Percentiles rank a stretch among this genome's conserved stretches.
Evolutionary conservation across 148 eudicot species (phyloP).

Genomic region (Rhododendron ovatum): DNA sequence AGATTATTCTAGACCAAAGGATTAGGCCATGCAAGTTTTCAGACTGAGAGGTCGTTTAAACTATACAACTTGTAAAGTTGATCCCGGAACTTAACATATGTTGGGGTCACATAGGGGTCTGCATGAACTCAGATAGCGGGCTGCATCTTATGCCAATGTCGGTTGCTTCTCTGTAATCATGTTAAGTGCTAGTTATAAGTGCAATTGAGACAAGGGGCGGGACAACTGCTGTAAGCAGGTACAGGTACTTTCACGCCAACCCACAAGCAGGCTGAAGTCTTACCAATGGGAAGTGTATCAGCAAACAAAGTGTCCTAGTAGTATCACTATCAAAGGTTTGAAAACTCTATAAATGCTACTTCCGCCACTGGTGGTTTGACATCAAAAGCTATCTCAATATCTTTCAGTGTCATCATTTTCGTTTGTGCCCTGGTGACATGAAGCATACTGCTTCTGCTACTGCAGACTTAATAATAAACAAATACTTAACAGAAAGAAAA

Average conservation of each 20-base stretch:
- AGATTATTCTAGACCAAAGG: not conserved
- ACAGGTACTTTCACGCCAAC: not conserved
- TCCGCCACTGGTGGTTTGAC: not conserved
- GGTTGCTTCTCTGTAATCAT: not conserved
- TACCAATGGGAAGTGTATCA: not conserved
- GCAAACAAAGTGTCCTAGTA: not conserved
- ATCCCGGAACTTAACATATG: not conserved
- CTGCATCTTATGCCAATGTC: not conserved
- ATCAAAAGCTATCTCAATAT: not conserved
- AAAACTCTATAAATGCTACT: not conserved
- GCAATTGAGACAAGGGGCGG: not conserved
- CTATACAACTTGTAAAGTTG: not conserved
- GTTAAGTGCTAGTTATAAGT: not conserved
- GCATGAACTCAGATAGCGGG: not conserved
- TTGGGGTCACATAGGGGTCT: not conserved
- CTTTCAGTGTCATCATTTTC: not conserved
- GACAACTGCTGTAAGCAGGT: not conserved
- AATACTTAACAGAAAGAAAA: not conserved
- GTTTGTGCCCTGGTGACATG: not conserved
- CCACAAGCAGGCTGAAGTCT: slow-evolving; percentile 1
- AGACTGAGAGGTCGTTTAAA: not conserved
- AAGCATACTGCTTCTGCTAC: not conserved
- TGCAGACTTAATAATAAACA: not conserved
- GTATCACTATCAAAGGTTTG: not conserved
- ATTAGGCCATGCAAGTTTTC: not conserved